Percentiles rank a stretch among this genome's conserved stretches.
phyloP scores from a whole-genome alignment of 1,284 basidiomycete genomes.

The Apiotrichum mycotoxinovorans region DNA sequence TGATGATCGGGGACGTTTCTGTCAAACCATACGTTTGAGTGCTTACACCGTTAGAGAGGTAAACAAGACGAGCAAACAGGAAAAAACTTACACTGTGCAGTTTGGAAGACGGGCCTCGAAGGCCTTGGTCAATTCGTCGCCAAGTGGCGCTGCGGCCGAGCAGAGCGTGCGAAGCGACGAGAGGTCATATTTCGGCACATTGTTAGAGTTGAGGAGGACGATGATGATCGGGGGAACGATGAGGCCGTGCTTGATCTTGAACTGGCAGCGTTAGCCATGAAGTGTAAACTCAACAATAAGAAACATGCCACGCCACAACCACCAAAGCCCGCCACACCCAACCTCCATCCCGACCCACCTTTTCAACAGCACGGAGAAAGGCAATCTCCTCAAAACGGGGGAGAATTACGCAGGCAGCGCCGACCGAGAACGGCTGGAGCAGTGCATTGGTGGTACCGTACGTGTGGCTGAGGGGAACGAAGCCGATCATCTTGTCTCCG shows the following conservation, averaged over 20 bases:
- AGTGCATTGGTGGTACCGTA: conserved; percentile 49
- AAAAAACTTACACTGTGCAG: conserved; percentile 26
- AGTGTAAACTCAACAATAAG: no score
- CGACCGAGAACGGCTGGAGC: conserved; percentile 60
- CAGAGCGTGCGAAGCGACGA: conserved; percentile 61
- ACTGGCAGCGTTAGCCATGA: conserved; percentile 44
- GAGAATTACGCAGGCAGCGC: conserved; percentile 64
- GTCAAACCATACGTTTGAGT: conserved; percentile 51
- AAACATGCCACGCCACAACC: no score
- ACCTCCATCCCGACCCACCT: conserved; percentile 54
- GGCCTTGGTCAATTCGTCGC: conserved; percentile 45
- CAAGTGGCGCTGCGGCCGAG: conserved; percentile 80
- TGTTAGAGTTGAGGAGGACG: conserved; percentile 50
- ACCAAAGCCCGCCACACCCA: not conserved
- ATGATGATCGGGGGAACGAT: conserved; percentile 84
- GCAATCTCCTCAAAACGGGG: conserved; percentile 57
- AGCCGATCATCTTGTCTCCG: conserved; percentile 14
- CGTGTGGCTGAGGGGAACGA: conserved; percentile 18
- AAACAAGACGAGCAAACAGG: not conserved
- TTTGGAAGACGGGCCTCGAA: conserved; percentile 29
- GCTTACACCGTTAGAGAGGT: conserved; percentile 48
- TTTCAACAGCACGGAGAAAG: conserved; percentile 67
- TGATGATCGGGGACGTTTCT: conserved; percentile 51
- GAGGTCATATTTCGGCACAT: conserved; percentile 66
- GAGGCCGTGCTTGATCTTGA: conserved; percentile 61